Conservation (phyloP, 345 rosid species). For the Citrus unshiu region DNA sequence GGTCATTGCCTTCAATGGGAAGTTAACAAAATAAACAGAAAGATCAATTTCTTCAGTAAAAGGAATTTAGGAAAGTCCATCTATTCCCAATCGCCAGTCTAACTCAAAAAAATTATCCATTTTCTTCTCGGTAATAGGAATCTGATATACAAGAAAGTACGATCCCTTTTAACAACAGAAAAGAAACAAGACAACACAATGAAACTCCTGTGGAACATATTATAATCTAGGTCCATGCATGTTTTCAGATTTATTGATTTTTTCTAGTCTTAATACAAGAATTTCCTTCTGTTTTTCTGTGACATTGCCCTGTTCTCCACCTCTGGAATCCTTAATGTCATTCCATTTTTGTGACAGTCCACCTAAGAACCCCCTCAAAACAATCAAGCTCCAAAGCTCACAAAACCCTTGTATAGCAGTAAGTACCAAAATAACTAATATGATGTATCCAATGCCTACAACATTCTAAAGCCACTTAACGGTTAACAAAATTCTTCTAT, state of each 20-base stretch:
- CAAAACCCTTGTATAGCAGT: neutral
- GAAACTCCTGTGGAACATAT: neutral
- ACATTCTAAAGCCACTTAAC: neutral
- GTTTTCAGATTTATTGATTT: neutral
- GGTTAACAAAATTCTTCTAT: neutral
- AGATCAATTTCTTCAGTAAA: neutral
- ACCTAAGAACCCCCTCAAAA: neutral
- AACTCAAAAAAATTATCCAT: too few species aligned
- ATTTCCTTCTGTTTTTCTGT: neutral
- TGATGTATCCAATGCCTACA: neutral
- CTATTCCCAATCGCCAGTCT: too few species aligned
- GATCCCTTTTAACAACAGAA: neutral
- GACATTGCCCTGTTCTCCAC: neutral
- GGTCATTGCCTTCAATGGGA: neutral
- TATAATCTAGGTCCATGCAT: neutral
- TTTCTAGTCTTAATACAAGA: neutral
- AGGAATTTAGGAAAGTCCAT: too few species aligned
- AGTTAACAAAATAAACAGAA: neutral
- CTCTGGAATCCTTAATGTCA: neutral
- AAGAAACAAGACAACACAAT: neutral
- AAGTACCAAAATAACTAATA: neutral
- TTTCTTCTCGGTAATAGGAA: neutral
- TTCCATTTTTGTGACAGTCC: neutral
- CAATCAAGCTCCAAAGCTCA: neutral
- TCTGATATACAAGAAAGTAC: neutral